Conservation (phyloP, 2,329 filamentous ascomycete genomes). For the Venturia nashicola region DNA sequence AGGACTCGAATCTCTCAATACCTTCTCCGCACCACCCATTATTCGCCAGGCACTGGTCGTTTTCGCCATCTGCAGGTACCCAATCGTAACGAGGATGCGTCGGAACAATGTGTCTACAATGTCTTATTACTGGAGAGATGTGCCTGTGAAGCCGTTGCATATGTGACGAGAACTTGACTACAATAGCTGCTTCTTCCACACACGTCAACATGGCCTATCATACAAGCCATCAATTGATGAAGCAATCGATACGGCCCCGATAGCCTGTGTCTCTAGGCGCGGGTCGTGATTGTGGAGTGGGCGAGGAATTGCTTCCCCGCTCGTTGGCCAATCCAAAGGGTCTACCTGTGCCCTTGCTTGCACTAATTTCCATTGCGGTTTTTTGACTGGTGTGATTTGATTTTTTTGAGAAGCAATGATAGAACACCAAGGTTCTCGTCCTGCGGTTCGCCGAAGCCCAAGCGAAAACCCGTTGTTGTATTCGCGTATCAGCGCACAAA, state of each 20-base stretch:
- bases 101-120: background rate
- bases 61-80: slow-evolving; percentile 5
- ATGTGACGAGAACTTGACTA: background rate
- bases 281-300: background rate
- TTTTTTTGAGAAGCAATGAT: slow-evolving; percentile 3
- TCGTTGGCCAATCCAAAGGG: background rate
- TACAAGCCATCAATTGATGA: background rate
- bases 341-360: background rate
- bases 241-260: slow-evolving; percentile 2
- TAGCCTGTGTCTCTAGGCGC: background rate
- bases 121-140: background rate
- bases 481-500: slow-evolving; percentile 2
- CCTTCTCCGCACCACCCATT: slow-evolving; percentile 3
- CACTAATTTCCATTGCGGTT: background rate
- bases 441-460: slow-evolving; percentile 1
- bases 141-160: background rate
- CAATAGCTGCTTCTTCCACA: background rate
- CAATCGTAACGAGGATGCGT: background rate
- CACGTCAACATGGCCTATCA: background rate
- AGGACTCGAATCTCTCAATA: background rate
- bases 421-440: slow-evolving; percentile 1
- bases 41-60: background rate
- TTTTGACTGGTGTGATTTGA: background rate
- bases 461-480: slow-evolving; percentile 1
- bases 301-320: no score